These are phyloP conservation scores for Rubus parviflorus DNA, from an alignment of 306 rosid genomes.

Conservation along the genomic window DNA sequence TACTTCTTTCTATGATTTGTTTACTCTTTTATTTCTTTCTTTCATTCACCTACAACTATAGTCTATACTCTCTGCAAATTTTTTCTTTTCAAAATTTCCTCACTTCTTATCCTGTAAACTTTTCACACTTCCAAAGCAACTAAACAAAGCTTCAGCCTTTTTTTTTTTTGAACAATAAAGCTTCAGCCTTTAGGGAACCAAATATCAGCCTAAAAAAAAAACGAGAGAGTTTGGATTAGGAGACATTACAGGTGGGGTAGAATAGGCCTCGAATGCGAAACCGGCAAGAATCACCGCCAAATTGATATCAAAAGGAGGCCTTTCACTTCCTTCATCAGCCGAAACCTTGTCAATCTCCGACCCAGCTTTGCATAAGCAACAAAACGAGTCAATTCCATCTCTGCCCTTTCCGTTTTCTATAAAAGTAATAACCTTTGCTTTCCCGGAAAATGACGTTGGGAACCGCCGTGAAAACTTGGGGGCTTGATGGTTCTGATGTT, in stretches of 20 bases:
- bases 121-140: background rate
- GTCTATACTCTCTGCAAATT: background rate
- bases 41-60: too few relatives aligned
- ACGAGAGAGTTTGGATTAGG: background rate
- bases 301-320: slow-evolving; percentile 80
- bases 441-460: slow-evolving; percentile 30
- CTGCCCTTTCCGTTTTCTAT: slow-evolving; percentile 14
- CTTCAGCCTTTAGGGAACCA: too few relatives aligned
- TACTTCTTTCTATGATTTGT: background rate
- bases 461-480: slow-evolving; percentile 30
- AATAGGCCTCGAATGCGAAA: slow-evolving; percentile 84
- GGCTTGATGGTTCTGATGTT: slow-evolving; percentile 8
- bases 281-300: slow-evolving; percentile 92
- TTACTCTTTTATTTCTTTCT: background rate
- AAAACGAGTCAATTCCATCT: slow-evolving; percentile 33
- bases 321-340: slow-evolving; percentile 37
- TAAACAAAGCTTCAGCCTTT: background rate
- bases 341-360: slow-evolving; percentile 37
- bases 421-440: slow-evolving; percentile 31
- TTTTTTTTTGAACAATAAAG: too few relatives aligned
- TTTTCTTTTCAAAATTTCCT: background rate
- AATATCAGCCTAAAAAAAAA: background rate
- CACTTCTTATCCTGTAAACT: too few relatives aligned
- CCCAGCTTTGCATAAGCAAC: slow-evolving; percentile 44
- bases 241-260: slow-evolving; percentile 63